phyloP scores from a whole-genome alignment of 305 asterid genomes.

The Petunia hybrid region DNA sequence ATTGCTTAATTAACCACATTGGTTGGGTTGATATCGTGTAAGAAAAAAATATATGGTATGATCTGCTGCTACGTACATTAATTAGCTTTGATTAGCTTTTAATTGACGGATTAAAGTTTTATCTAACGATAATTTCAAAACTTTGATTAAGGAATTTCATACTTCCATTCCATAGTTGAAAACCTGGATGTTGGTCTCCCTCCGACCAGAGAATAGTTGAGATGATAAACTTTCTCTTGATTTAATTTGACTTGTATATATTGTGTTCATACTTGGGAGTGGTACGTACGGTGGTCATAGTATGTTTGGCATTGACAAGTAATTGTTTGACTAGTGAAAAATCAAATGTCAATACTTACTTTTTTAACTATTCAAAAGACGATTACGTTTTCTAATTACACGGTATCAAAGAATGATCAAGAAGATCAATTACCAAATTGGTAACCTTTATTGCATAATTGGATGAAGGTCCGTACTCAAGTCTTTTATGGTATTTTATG shows the following conservation, averaged over 20 bases:
- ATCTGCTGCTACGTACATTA: too few species aligned
- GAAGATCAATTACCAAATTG: not conserved
- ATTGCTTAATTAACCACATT: not conserved
- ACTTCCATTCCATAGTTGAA: not conserved
- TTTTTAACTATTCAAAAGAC: not conserved
- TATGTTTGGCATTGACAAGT: slow-evolving; percentile 22
- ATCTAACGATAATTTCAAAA: not conserved
- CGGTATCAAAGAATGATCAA: slow-evolving; percentile 2
- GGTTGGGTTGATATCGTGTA: not conserved
- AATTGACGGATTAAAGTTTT: not conserved
- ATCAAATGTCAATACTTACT: not conserved
- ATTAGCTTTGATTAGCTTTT: not conserved
- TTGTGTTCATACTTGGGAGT: not conserved
- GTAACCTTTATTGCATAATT: not conserved
- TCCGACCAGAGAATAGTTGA: slow-evolving; percentile 24
- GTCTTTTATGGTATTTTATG: not conserved
- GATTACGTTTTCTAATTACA: not conserved
- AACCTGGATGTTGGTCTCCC: not conserved
- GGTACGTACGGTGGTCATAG: not conserved
- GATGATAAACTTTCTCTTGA: not conserved
- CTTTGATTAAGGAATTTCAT: not conserved
- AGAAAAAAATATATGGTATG: too few species aligned
- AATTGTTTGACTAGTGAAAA: not conserved
- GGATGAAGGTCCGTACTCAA: not conserved
- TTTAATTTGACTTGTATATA: slow-evolving; percentile 14